Percentiles rank a stretch among this genome's conserved stretches.
Conservation (phyloP, 371 early-diverging fungal genomes). For the Dichotomocladium elegans region DNA sequence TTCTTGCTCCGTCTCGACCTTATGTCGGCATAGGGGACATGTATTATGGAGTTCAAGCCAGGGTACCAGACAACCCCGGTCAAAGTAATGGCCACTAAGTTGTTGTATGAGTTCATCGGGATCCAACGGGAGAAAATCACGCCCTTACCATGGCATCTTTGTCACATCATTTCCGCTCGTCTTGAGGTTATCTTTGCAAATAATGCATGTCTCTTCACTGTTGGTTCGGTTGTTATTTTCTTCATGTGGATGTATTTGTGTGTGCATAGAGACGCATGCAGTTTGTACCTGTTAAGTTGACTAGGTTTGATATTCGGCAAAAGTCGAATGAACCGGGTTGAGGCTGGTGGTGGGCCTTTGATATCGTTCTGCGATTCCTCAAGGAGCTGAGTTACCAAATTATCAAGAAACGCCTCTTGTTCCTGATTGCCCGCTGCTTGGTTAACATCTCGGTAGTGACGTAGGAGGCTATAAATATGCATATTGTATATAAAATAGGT, state of each 20-base stretch:
- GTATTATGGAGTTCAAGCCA: constrained; percentile 59
- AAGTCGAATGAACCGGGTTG: constrained; percentile 32
- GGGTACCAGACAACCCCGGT: constrained; percentile 53
- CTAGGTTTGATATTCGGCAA: constrained; percentile 21
- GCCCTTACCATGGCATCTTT: constrained; percentile 47
- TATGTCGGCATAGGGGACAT: constrained; percentile 57
- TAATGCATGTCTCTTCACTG: constrained; percentile 48
- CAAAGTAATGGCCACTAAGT: constrained; percentile 52
- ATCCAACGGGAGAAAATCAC: not conserved
- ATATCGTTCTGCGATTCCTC: constrained; percentile 45
- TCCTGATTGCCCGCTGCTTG: constrained; percentile 33
- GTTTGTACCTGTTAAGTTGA: constrained; percentile 22
- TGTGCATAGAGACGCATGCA: too few relatives aligned
- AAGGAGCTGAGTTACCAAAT: constrained; percentile 42
- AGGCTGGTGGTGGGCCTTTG: constrained; percentile 53
- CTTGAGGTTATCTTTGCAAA: constrained; percentile 43
- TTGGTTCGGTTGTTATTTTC: not conserved
- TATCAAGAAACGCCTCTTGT: constrained; percentile 44
- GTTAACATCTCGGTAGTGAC: constrained; percentile 36
- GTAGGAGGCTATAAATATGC: constrained; percentile 23
- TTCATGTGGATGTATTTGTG: not conserved
- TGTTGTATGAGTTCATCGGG: not conserved
- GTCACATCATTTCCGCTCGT: constrained; percentile 26
- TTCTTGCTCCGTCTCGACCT: constrained; percentile 45
- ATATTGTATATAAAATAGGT: not conserved